A percentile compares a stretch with the other conserved stretches of the same genome.
phyloP scores from a whole-genome alignment of 805 yeast species.

The Spathaspora sp. region DNA sequence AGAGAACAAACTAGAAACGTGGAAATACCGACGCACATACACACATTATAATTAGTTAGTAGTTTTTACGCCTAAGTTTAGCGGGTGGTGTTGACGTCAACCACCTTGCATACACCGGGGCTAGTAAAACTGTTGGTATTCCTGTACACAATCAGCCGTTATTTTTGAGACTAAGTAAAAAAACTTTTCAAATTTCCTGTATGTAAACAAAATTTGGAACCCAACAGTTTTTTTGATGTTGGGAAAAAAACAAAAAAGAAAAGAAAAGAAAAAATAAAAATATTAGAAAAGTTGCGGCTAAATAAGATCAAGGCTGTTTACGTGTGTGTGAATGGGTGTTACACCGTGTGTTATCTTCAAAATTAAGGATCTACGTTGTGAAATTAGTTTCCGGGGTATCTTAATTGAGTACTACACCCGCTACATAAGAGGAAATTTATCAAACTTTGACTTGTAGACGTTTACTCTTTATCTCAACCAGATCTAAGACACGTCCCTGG shows the following conservation, averaged over 20 bases:
- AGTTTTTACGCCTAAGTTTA: not conserved
- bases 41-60: not conserved
- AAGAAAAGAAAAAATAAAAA: not conserved
- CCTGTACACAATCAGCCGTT: not conserved
- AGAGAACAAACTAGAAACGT: not conserved
- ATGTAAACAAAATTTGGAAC: not conserved
- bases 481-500: too few relatives aligned
- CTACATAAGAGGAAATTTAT: not conserved
- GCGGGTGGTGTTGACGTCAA: not conserved
- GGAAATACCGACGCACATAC: too few relatives aligned
- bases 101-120: not conserved
- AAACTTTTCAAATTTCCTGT: not conserved
- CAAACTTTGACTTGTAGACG: too few relatives aligned
- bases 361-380: too few relatives aligned
- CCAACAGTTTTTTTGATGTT: constrained; percentile 1
- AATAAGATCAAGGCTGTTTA: not conserved
- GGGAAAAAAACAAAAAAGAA: not conserved
- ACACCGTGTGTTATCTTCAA: too few relatives aligned
- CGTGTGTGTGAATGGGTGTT: not conserved
- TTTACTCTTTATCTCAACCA: too few relatives aligned
- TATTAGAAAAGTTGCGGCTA: not conserved
- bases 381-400: not conserved
- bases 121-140: not conserved
- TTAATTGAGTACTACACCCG: not conserved
- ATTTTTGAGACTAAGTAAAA: not conserved